Evolutionary conservation across 148 eudicot genomes (phyloP).

Genomic region (Salicornia ramosissima): DNA sequence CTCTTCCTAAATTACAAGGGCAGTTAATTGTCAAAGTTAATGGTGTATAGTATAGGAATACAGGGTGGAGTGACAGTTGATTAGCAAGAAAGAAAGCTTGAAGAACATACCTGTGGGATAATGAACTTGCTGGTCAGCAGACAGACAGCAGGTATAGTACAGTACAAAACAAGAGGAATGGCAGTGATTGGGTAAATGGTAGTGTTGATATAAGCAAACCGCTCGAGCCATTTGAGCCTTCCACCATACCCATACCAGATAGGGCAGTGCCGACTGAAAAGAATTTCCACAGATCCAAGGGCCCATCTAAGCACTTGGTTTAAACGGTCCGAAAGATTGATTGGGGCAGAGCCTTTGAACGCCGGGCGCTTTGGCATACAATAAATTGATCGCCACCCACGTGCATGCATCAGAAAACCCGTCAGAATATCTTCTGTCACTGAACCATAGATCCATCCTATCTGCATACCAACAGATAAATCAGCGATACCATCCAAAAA

Average conservation of each 20-base stretch:
- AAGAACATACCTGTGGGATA: slow-evolving; percentile 54
- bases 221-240: slow-evolving; percentile 70
- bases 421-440: slow-evolving; percentile 84
- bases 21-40: too few species aligned
- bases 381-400: slow-evolving; percentile 85
- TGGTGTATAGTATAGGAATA: neutral
- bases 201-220: slow-evolving; percentile 69
- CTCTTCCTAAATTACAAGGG: too few species aligned
- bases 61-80: neutral
- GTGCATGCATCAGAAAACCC: slow-evolving; percentile 89
- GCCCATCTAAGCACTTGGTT: slow-evolving; percentile 95
- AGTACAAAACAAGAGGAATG: slow-evolving; percentile 59
- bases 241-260: slow-evolving; percentile 75
- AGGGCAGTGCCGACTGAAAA: slow-evolving; percentile 77
- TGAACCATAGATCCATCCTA: slow-evolving; percentile 84
- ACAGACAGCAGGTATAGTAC: slow-evolving; percentile 69
- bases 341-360: slow-evolving; percentile 64
- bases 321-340: slow-evolving; percentile 81
- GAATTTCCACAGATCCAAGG: slow-evolving; percentile 78
- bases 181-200: slow-evolving; percentile 68
- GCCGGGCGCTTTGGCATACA: slow-evolving; percentile 81
- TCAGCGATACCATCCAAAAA: neutral
- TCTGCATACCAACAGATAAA: slow-evolving; percentile 36
- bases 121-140: slow-evolving; percentile 69
- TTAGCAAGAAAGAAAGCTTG: neutral